Evolutionary conservation across 169 alveolate genomes (phyloP).

Genomic region (Plasmodium fragile): DNA sequence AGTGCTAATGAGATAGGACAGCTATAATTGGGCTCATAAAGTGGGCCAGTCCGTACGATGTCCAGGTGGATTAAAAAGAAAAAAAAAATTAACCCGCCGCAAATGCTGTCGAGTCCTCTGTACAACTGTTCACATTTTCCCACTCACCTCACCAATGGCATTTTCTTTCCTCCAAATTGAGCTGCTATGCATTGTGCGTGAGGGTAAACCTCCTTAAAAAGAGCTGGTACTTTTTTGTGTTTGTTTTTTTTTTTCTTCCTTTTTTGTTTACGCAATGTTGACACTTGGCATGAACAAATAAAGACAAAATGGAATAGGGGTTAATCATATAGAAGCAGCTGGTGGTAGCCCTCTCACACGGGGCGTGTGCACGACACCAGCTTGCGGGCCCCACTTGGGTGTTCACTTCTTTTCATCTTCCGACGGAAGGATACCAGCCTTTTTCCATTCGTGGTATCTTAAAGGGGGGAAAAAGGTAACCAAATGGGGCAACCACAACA

Average conservation of each 20-base stretch:
- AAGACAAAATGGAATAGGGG: neutral
- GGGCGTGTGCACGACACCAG: neutral
- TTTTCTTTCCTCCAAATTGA: neutral
- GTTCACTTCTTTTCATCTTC: constrained; percentile 32
- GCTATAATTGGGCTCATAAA: neutral
- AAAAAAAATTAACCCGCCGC: neutral
- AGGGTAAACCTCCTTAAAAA: neutral
- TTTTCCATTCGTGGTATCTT: constrained; percentile 75
- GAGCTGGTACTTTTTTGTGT: neutral
- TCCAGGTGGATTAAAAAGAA: neutral
- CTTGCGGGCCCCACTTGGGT: neutral
- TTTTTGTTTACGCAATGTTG: neutral
- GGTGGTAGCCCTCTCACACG: neutral
- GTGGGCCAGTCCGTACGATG: neutral
- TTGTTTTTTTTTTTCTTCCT: neutral
- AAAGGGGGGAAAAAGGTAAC: neutral
- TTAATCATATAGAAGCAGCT: neutral
- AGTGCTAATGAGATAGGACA: neutral
- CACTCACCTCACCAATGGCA: neutral
- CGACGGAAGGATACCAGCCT: constrained; percentile 63
- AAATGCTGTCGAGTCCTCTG: neutral
- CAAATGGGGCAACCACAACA: neutral
- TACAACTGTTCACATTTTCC: neutral
- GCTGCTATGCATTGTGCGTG: neutral
- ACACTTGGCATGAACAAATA: neutral